Evolutionary conservation across 2,329 filamentous ascomycete species (phyloP).

Genomic region (Pyrenochaeta sp.): DNA sequence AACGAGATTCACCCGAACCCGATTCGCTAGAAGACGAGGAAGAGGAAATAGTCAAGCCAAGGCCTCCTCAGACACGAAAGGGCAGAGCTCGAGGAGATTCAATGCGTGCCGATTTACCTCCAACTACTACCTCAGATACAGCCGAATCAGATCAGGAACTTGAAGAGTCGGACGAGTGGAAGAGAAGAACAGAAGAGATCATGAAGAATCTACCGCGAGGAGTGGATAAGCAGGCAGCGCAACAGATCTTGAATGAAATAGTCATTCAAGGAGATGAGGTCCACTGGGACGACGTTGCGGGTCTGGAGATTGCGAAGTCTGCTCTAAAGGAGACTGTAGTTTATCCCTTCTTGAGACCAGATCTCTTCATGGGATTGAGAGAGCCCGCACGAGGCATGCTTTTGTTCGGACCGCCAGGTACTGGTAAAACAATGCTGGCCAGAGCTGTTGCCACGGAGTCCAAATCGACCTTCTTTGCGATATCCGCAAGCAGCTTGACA

Average conservation of each 20-base stretch:
- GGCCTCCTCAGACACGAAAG: constrained; percentile 34
- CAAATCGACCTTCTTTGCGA: constrained; percentile 94
- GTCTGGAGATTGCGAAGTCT: constrained; percentile 86
- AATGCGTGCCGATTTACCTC: constrained; percentile 40
- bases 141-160: constrained; percentile 27
- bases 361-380: constrained; percentile 92
- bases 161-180: constrained; percentile 47
- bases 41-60: constrained; percentile 24
- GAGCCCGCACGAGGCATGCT: constrained; percentile 96
- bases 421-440: constrained; percentile 97
- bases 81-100: constrained; percentile 37
- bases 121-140: constrained; percentile 41
- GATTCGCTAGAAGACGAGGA: constrained; percentile 29
- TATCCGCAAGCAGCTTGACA: constrained; percentile 91
- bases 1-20: constrained; percentile 26
- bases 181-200: constrained; percentile 51
- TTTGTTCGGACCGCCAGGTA: constrained; percentile 95
- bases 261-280: constrained; percentile 94
- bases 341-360: constrained; percentile 93
- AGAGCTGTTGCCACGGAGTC: constrained; percentile 94
- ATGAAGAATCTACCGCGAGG: constrained; percentile 82
- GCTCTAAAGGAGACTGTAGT: constrained; percentile 95
- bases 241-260: constrained; percentile 95
- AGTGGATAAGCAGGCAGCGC: constrained; percentile 81
- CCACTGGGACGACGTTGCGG: constrained; percentile 92